phyloP scores from a whole-genome alignment of 371 early-diverging fungal species.

The Actinomucor elegans region DNA sequence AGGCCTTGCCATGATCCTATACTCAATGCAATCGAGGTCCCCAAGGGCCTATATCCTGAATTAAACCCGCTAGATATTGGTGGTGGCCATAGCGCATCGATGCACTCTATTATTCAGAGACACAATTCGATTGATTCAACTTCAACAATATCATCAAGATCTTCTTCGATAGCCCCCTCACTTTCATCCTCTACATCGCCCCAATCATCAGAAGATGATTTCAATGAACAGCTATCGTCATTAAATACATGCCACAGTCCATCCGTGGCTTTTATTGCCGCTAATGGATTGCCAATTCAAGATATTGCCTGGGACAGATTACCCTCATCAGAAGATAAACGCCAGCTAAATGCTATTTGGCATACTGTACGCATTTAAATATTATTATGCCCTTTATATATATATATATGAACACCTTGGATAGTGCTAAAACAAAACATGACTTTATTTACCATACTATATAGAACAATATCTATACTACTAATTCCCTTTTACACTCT shows the following conservation, averaged over 20 bases:
- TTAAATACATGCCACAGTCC: background rate
- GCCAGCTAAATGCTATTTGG: slow-evolving; percentile 45
- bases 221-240: slow-evolving; percentile 2
- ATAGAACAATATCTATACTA: no score
- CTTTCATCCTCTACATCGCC: slow-evolving; percentile 8
- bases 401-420: no score
- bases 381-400: no score
- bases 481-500: no score
- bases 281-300: slow-evolving; percentile 29
- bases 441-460: no score
- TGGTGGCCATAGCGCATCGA: slow-evolving; percentile 46
- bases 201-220: slow-evolving; percentile 9
- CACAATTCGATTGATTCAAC: slow-evolving; percentile 15
- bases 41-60: slow-evolving; percentile 69
- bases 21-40: slow-evolving; percentile 50
- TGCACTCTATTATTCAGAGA: slow-evolving; percentile 15
- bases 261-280: background rate
- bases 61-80: slow-evolving; percentile 48
- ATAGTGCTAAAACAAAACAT: no score
- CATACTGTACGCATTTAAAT: no score
- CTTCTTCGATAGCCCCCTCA: slow-evolving; percentile 16
- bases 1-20: slow-evolving; percentile 56
- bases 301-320: slow-evolving; percentile 47
- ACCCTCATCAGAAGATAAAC: slow-evolving; percentile 49
- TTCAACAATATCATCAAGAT: slow-evolving; percentile 4